A percentile compares a stretch with the other conserved stretches of the same genome.
phyloP scores from a whole-genome alignment of 2,329 filamentous ascomycete species.

The Exophiala phaeomuriformis region DNA sequence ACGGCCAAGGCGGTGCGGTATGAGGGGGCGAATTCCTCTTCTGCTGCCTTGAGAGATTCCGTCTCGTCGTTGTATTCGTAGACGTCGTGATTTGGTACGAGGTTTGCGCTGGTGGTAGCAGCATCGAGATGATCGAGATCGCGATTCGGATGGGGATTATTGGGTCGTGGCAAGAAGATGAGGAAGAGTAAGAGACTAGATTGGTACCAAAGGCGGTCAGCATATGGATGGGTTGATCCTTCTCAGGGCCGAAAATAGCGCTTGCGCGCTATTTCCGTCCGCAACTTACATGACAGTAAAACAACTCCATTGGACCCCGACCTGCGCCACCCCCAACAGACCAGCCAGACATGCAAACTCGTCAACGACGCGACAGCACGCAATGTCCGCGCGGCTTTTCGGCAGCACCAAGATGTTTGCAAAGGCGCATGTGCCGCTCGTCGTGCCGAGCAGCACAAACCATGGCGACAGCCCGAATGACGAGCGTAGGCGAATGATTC shows the following conservation, averaged over 20 bases:
- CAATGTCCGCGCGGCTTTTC: slow-evolving; percentile 72
- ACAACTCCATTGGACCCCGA: slow-evolving; percentile 85
- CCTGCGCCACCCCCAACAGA: slow-evolving; percentile 79
- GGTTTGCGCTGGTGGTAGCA: no score
- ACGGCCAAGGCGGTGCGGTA: slow-evolving; percentile 76
- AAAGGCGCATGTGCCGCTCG: slow-evolving; percentile 79
- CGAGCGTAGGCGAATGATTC: slow-evolving; percentile 76
- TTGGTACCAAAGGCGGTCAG: neutral
- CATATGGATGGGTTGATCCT: no score
- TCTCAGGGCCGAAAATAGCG: no score
- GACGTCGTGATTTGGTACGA: no score
- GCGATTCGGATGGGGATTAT: slow-evolving; percentile 39
- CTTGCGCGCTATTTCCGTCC: neutral
- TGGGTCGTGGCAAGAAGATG: slow-evolving; percentile 73
- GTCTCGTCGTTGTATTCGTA: slow-evolving; percentile 24
- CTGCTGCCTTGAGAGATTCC: slow-evolving; percentile 13
- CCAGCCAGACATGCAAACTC: slow-evolving; percentile 78
- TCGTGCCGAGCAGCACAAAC: slow-evolving; percentile 88
- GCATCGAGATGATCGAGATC: no score
- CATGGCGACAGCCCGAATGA: slow-evolving; percentile 94
- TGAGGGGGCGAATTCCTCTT: slow-evolving; percentile 43
- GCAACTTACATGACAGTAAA: slow-evolving; percentile 76
- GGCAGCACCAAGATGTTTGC: slow-evolving; percentile 86
- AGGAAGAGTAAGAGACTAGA: slow-evolving; percentile 82
- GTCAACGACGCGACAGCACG: slow-evolving; percentile 76